Base-by-base conservation (phyloP, 208 protist genomes). In the Phytomonas francai region DNA sequence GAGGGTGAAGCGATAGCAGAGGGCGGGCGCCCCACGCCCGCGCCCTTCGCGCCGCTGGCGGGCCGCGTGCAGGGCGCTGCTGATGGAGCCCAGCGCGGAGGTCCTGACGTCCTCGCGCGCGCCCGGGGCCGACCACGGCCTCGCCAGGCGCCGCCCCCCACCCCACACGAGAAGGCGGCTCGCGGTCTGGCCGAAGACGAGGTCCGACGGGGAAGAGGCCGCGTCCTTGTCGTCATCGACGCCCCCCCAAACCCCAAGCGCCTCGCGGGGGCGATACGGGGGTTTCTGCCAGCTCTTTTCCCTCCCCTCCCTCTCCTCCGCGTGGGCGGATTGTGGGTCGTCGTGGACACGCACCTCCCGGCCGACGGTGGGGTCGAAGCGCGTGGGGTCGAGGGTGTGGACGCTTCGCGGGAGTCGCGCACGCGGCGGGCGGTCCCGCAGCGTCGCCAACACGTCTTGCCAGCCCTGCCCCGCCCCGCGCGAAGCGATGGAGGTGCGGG, bases 61-160 rank as follows among this genome's bases (percentile, higher is more conserved):
- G 5, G 70, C 63, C n/a, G 67, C 54, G 70, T 73, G 64, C 19
- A 82, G 42, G 9, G 54, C 59, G 75, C 84, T 77, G 67, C 80
- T 79, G 12, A 84, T 27, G 4, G 77, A 71, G 4, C 75, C 73
- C 0, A 85, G 59, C 2, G 80, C 80, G 12, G 79, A 79, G 68
- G 62, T 74, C 65, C 72, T 74, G 9, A 76, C 59, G 4, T 31
- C 49, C 6, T n/a, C n/a, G n/a, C n/a, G n/a, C n/a, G n/a, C n/a
- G 29, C 51, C 7, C 3, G 65, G 4, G 31, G 67, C 33, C 11
- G 59, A 62, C 14, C 59, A 33, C 14, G 61, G 74, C 16, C 74
- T 69, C 30, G 74, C 57, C 42, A 79, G 29, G 8, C 66, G 62
- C 3, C 60, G 74, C 12, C 74, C 70, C 16, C 62, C 65, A 16